Conservation (phyloP, 129 eudicot genomes). For the sunflower (Helianthus annuus) region HanXRQr2.0-SUNRISE NC_035446.2:126645495-126645994, state of each 20-base stretch:
- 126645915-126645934: conserved; percentile 98
- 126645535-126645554: background rate
- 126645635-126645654: background rate
- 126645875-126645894: conserved; percentile 84
- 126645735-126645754: background rate
- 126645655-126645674: too few relatives aligned
- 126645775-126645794: background rate
- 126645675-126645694: background rate
- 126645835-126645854: conserved; percentile 64
- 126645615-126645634: too few relatives aligned
- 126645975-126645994: conserved; percentile 94
- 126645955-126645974: conserved; percentile 54
- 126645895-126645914: conserved; percentile 94
- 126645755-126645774: background rate
- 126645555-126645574: background rate
- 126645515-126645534: too few relatives aligned
- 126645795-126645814: background rate
- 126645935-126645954: conserved; percentile 62
- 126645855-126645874: conserved; percentile 92
- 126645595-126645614: background rate
- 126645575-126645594: background rate
- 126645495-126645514: background rate
- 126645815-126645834: conserved; percentile 30
- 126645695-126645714: background rate
- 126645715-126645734: background rate